Base-by-base conservation (phyloP, 2,329 filamentous ascomycete genomes). In the Alternaria consortialis region DNA sequence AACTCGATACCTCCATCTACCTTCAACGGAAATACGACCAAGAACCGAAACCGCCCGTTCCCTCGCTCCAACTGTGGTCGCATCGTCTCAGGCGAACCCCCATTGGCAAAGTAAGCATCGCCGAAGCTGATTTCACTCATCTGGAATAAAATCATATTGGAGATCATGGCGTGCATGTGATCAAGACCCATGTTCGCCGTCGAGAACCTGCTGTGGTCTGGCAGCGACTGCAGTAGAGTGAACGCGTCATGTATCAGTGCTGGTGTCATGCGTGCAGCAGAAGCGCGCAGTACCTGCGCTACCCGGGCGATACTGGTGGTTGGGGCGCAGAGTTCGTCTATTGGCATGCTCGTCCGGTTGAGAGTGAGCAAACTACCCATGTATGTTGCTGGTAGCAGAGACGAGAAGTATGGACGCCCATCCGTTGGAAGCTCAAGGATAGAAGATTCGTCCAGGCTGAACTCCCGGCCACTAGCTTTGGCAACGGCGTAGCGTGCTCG, bases 341-440 rank as follows among this genome's bases (percentile, higher is more conserved):
- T 25, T 6, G 72, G 56, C 66, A 74, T 72, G 23, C 47, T 66
- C 12, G 71, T 53, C 3, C 71, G 70, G 53, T 68, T 74, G 31
- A 75, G 34, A 17, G 72, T 65, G 36, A 75, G 65, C 51, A 75
- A 50, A 53, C 69, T 74, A 29, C 73, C 73, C 69, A 73, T 73
- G 39, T 75, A 74, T 5, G 70, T 65, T 11, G 62, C 58, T 11
- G 73, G 73, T 9, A 74, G 60, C 7, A 63, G 27, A 3, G 67
- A 58, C 0, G 73, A 75, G 51, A 75, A 75, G 56, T 72, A 71
- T 2, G 68, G 71, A 8, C 73, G 62, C 8, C 71, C 67, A 37
- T 75, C 78, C 1, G 71, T 78, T 2, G 77, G 72, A 4, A 77
- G 51, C 39, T 81, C 79, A 6, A 81, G 63, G 31, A 70, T 63